A percentile compares a stretch with the other conserved stretches of the same genome.
These are phyloP conservation scores for Theileria equi DNA, from an alignment of 169 alveolate genomes.

Conservation along the genomic window DNA sequence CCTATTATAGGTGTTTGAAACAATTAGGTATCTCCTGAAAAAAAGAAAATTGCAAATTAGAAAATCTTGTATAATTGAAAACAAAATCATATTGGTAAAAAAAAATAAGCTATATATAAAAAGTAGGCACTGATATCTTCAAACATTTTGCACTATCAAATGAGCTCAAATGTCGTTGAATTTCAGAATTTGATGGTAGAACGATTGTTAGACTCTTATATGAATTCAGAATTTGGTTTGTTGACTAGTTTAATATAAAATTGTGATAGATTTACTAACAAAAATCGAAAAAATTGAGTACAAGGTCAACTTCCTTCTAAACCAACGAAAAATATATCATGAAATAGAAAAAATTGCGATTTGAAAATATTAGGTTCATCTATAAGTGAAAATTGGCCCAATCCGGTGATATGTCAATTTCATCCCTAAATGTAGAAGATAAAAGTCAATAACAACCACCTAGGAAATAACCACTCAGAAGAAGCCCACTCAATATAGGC, in stretches of 20 bases:
- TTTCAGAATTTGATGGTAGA: constrained; percentile 34
- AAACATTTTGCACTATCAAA: constrained; percentile 18
- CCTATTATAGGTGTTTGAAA: constrained; percentile 32
- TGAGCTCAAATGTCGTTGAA: constrained; percentile 15
- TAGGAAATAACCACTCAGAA: constrained; percentile 34
- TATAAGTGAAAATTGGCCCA: constrained; percentile 19
- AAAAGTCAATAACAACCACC: constrained; percentile 7
- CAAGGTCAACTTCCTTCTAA: constrained; percentile 68
- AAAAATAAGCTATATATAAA: neutral
- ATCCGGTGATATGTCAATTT: constrained; percentile 50
- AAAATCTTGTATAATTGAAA: constrained; percentile 10
- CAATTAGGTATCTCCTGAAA: constrained; percentile 48
- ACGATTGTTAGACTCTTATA: constrained; percentile 18
- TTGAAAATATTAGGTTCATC: neutral
- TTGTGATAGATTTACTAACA: constrained; percentile 15
- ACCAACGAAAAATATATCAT: constrained; percentile 57
- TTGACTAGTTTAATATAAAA: neutral
- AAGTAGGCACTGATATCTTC: constrained; percentile 30
- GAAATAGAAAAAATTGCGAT: constrained; percentile 50
- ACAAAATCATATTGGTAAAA: constrained; percentile 33
- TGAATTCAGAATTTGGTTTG: constrained; percentile 49
- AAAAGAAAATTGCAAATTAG: constrained; percentile 29
- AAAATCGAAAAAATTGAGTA: constrained; percentile 54
- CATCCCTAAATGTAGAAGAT: constrained; percentile 10
- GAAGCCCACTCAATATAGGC: constrained; percentile 13